Evolutionary conservation across 192 early-diverging fungal species (phyloP).

Genomic region (Lobosporangium transversale): DNA sequence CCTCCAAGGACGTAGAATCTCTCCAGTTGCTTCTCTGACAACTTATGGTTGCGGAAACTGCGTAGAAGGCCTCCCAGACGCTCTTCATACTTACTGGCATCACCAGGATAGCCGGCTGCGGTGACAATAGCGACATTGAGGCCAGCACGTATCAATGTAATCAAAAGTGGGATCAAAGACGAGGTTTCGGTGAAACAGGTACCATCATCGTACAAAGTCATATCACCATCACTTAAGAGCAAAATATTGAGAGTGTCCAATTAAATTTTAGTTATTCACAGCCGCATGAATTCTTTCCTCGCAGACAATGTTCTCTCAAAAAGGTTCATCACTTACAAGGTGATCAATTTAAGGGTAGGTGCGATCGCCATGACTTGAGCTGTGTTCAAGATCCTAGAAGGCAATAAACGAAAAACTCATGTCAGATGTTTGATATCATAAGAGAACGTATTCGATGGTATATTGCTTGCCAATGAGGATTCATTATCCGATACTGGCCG

Average conservation of each 20-base stretch:
- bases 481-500: no score
- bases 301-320: no score
- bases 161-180: conserved; percentile 70
- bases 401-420: no score
- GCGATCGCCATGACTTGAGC: conserved; percentile 88
- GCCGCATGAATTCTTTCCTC: no score
- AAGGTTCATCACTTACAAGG: conserved; percentile 73
- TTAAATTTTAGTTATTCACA: background rate
- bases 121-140: conserved; percentile 89
- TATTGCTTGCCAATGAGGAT: no score
- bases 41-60: conserved; percentile 61
- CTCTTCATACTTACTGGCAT: conserved; percentile 78
- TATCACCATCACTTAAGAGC: conserved; percentile 81
- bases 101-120: conserved; percentile 85
- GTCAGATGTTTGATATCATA: no score
- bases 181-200: conserved; percentile 80
- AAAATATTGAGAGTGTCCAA: background rate
- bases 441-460: no score
- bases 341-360: conserved; percentile 76
- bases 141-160: conserved; percentile 70
- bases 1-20: conserved; percentile 88
- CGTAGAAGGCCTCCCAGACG: conserved; percentile 79
- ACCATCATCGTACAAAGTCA: conserved; percentile 93
- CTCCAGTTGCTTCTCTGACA: conserved; percentile 58
- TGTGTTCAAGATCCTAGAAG: conserved; percentile 80